Percentiles rank a stretch among this genome's conserved stretches.
These are phyloP conservation scores for Goffeauzyma gilvescens DNA, from an alignment of 768 basidiomycete species.

Conservation along the genomic window DNA sequence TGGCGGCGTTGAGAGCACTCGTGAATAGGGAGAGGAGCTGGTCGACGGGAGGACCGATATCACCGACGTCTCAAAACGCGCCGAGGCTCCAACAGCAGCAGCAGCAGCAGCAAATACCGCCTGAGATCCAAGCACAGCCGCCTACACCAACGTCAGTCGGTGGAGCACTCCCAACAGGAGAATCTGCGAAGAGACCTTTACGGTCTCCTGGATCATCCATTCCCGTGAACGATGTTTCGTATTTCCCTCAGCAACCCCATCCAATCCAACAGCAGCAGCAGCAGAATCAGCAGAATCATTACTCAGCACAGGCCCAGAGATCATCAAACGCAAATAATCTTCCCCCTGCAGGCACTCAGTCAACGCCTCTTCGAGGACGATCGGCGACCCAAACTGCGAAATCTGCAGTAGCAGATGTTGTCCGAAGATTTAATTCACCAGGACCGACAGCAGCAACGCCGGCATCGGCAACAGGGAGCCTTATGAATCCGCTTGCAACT, in stretches of 20 bases:
- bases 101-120: not conserved
- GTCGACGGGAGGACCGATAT: constrained; percentile 1
- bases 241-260: not conserved
- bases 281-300: not conserved
- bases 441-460: not conserved
- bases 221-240: not conserved
- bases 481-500: no score
- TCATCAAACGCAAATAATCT: not conserved
- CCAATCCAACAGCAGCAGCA: not conserved
- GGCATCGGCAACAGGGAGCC: not conserved
- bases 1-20: constrained; percentile 80
- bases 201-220: not conserved
- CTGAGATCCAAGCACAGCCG: not conserved
- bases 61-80: constrained; percentile 6
- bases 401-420: constrained; percentile 32
- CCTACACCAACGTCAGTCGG: not conserved
- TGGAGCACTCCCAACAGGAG: not conserved
- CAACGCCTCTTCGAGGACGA: not conserved
- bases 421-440: constrained; percentile 25
- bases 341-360: constrained; percentile 1
- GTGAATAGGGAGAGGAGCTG: constrained; percentile 39
- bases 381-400: constrained; percentile 31
- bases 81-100: not conserved
- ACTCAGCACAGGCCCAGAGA: not conserved
- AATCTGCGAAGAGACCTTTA: not conserved